Percentiles rank a stretch among this genome's conserved stretches.
Evolutionary conservation across 345 rosid species (phyloP).

Genomic region (Atalantia buxifolia): DNA sequence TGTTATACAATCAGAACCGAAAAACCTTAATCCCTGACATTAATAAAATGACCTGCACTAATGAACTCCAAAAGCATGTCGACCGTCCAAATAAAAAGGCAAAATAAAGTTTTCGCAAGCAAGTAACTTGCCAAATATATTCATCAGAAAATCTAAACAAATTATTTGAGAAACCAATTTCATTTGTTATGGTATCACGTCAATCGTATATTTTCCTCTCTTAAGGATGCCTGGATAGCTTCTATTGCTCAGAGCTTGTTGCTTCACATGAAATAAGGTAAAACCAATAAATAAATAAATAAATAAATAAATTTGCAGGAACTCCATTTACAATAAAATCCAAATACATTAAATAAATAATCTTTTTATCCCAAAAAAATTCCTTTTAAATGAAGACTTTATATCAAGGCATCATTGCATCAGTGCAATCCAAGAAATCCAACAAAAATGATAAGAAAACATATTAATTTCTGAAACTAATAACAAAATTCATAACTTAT

Average conservation of each 20-base stretch:
- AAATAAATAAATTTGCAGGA: not conserved
- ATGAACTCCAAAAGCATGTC: too few relatives aligned
- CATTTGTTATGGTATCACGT: conserved; percentile 18
- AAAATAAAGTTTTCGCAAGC: too few relatives aligned
- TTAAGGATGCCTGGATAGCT: conserved; percentile 42
- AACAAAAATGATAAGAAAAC: not conserved
- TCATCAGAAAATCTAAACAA: too few relatives aligned
- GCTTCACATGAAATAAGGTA: conserved; percentile 12
- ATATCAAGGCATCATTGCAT: not conserved
- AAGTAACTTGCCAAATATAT: too few relatives aligned
- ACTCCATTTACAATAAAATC: not conserved
- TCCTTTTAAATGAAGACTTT: not conserved
- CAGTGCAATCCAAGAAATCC: not conserved
- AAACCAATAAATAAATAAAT: too few relatives aligned
- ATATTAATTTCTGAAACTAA: not conserved
- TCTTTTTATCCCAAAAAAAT: not conserved
- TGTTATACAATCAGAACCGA: not conserved
- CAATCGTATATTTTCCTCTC: conserved; percentile 57
- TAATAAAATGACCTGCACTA: too few relatives aligned
- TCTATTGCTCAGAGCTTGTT: conserved; percentile 46
- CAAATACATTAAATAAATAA: not conserved
- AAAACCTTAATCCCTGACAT: not conserved
- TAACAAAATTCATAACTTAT: not conserved
- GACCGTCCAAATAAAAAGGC: too few relatives aligned
- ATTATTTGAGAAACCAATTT: too few relatives aligned